A percentile compares a stretch with the other conserved stretches of the same genome.
phyloP scores from a whole-genome alignment of 257 asterid genomes.

The Catharanthus roseus region DNA sequence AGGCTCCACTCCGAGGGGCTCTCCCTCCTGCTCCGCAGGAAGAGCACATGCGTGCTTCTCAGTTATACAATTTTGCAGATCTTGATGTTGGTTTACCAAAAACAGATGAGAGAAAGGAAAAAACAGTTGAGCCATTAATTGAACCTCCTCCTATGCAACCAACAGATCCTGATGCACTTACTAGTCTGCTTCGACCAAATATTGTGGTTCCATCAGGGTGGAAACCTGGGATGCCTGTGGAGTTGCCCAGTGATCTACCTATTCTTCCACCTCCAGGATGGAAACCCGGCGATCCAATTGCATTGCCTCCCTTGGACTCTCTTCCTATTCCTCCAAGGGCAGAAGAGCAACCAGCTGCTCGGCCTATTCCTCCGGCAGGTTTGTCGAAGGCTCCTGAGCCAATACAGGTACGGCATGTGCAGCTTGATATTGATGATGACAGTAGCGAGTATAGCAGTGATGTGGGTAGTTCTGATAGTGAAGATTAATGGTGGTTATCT shows the following conservation, averaged over 20 bases:
- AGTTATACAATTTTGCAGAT: slow-evolving; percentile 53
- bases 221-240: slow-evolving; percentile 97
- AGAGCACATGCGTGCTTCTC: slow-evolving; percentile 96
- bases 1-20: slow-evolving; percentile 77
- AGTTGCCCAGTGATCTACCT: slow-evolving; percentile 70
- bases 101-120: slow-evolving; percentile 54
- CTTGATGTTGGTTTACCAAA: slow-evolving; percentile 78
- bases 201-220: slow-evolving; percentile 78
- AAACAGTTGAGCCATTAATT: slow-evolving; percentile 48
- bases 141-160: slow-evolving; percentile 35
- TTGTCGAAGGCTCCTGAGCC: slow-evolving; percentile 55
- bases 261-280: slow-evolving; percentile 79
- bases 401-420: slow-evolving; percentile 85
- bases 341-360: slow-evolving; percentile 47
- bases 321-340: slow-evolving; percentile 49
- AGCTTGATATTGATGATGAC: slow-evolving; percentile 84
- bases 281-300: slow-evolving; percentile 86
- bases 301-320: slow-evolving; percentile 66
- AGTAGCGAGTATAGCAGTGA: slow-evolving; percentile 76
- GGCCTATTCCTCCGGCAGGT: slow-evolving; percentile 44
- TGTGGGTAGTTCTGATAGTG: slow-evolving; percentile 64
- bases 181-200: slow-evolving; percentile 51
- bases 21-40: slow-evolving; percentile 98
- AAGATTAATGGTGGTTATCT: slow-evolving; percentile 37
- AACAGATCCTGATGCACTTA: slow-evolving; percentile 34